A percentile compares a stretch with the other conserved stretches of the same genome.
These are phyloP conservation scores for Fusarium praegraminearum DNA, from an alignment of 2,329 filamentous ascomycete genomes.

Conservation along the genomic window DNA sequence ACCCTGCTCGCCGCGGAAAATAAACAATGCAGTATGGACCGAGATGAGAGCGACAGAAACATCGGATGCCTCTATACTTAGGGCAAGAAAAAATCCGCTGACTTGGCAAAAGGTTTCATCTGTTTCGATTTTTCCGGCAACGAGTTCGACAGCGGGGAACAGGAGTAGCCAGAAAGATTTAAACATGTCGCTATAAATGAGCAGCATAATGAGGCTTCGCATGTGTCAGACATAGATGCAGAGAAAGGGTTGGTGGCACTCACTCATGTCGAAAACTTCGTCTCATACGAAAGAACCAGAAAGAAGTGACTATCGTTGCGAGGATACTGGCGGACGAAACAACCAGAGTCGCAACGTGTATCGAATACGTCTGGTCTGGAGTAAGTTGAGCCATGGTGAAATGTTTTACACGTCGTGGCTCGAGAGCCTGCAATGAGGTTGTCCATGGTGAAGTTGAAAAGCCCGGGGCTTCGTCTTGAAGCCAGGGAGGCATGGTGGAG, in stretches of 20 bases:
- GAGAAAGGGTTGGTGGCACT: slow-evolving; percentile 45
- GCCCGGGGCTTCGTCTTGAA: slow-evolving; percentile 13
- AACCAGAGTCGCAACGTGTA: slow-evolving; percentile 53
- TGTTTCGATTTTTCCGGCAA: slow-evolving; percentile 62
- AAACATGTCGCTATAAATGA: slow-evolving; percentile 78
- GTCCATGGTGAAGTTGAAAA: slow-evolving; percentile 30
- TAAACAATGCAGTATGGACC: slow-evolving; percentile 77
- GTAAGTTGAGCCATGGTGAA: slow-evolving; percentile 38
- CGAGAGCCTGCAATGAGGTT: slow-evolving; percentile 23
- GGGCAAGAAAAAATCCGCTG: slow-evolving; percentile 74
- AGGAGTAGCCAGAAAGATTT: slow-evolving; percentile 77
- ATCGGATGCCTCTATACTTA: slow-evolving; percentile 78
- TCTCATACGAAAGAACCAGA: slow-evolving; percentile 81
- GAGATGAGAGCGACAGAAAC: slow-evolving; percentile 79
- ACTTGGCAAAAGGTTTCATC: slow-evolving; percentile 72
- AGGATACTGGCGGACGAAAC: slow-evolving; percentile 66
- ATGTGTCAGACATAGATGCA: slow-evolving; percentile 11
- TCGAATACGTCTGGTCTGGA: slow-evolving; percentile 34
- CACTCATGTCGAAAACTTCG: slow-evolving; percentile 74
- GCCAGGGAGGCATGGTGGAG: slow-evolving; percentile 40
- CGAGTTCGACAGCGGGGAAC: slow-evolving; percentile 70
- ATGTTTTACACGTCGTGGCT: slow-evolving; percentile 23
- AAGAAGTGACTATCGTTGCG: slow-evolving; percentile 68
- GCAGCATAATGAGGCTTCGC: slow-evolving; percentile 75
- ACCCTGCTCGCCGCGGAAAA: slow-evolving; percentile 73